Evolutionary conservation across 2,329 filamentous ascomycete genomes (phyloP).

Genomic region (Arachnopeziza araneosa): DNA sequence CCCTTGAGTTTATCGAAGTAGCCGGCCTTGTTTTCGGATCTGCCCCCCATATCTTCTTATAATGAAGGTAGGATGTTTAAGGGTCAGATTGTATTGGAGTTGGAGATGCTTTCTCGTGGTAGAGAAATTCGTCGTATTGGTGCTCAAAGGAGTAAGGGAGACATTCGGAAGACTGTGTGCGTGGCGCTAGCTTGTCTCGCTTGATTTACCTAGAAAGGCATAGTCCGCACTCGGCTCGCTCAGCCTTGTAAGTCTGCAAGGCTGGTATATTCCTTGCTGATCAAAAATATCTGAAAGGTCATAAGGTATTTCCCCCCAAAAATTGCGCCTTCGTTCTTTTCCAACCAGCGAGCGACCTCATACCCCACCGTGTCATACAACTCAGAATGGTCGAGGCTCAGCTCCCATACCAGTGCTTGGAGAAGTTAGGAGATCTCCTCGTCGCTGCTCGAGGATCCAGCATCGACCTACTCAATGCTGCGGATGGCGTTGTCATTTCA

Average conservation of each 20-base stretch:
- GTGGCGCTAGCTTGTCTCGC: not conserved
- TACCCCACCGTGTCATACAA: not conserved
- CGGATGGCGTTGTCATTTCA: conserved; percentile 52
- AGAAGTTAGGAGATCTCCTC: conserved; percentile 50
- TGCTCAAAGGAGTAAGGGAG: conserved; percentile 5
- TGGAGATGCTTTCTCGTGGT: conserved; percentile 4
- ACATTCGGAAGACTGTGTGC: not conserved
- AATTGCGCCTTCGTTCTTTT: not conserved
- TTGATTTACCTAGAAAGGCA: not conserved
- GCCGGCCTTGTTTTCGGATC: conserved; percentile 83
- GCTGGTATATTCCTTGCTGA: not conserved
- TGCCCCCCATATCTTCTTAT: conserved; percentile 94
- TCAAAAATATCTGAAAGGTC: not conserved
- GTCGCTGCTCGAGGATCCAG: conserved; percentile 69
- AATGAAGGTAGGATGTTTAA: conserved; percentile 98
- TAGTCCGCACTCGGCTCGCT: not conserved
- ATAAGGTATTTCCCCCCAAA: not conserved
- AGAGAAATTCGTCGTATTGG: not conserved
- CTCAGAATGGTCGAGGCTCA: conserved; percentile 22
- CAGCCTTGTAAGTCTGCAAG: not conserved
- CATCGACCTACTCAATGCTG: conserved; percentile 61
- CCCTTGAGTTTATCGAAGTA: conserved; percentile 99
- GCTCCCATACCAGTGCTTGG: conserved; percentile 61
- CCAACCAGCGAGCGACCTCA: not conserved
- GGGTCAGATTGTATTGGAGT: conserved; percentile 49